Evolutionary conservation across 1,284 basidiomycete genomes (phyloP), one percentile per base, ranked within the genome.

Genomic region (Moesziomyces parantarcticus): DNA sequence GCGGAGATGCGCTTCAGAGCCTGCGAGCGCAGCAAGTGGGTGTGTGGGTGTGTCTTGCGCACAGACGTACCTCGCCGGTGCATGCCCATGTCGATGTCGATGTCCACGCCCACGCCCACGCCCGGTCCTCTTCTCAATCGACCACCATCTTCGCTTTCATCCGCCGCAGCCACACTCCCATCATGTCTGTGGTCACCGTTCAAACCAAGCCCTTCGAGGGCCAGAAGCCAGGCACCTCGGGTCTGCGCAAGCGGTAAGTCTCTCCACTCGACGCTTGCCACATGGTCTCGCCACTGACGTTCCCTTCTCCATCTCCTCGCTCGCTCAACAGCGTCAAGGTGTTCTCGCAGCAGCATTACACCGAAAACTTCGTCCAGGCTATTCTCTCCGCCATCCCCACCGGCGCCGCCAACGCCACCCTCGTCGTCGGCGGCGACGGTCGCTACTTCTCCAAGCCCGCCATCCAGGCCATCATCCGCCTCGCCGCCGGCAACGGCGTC

Each of bases 341-440:
- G 42, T 84, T 84, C 51, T 64, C 78, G 46, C 82, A 83, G 77
- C 83, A 93, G 90, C 90, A 98, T 87, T 99, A 99, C 87, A 99
- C 97, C 47, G 96, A 99, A 86, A 99, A 99, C 88, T 99, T 99
- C 83, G 85, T 98, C 63, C 96, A 98, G 86, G 87, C 94, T 77
- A 99, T 94, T 85, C 90, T 99, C 78, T 90, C 93, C 79, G 92
- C 94, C 58, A 93, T 98, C 86, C 88, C 90, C 16, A 89, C 90
- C 50, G 93, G 90, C 39, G 88, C 86, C 10, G 80, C 86, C 72
- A 87, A 86, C 59, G 86, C 91, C 62, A 97, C 95, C 13, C 88
- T 99, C 72, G 96, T 98, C 78, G 90, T 99, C 79, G 96, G 96
- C 58, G 97, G 96, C 68, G 97, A 99, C 85, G 96, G 97, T 42